These are phyloP conservation scores for Dactylonectria macrodidyma DNA, from an alignment of 2,329 filamentous ascomycete species.

Conservation along the genomic window DNA sequence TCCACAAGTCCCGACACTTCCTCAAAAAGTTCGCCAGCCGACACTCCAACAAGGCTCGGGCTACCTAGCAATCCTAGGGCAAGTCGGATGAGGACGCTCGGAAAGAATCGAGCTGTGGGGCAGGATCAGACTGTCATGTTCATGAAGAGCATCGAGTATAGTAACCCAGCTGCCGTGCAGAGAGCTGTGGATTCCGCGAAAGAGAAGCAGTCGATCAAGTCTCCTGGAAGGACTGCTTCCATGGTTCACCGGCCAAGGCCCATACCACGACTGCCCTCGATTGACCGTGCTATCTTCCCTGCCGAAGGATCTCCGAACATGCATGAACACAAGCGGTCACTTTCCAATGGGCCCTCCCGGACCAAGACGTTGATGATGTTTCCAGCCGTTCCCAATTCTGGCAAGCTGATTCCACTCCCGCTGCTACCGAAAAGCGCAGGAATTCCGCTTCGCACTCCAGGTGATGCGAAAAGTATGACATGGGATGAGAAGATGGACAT, in stretches of 20 bases:
- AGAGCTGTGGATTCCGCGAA: conserved; percentile 62
- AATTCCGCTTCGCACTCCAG: conserved; percentile 58
- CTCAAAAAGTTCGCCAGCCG: conserved; percentile 55
- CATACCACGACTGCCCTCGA: conserved; percentile 64
- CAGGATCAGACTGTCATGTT: conserved; percentile 68
- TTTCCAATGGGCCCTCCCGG: conserved; percentile 64
- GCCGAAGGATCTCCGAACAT: conserved; percentile 56
- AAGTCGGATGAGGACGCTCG: conserved; percentile 50
- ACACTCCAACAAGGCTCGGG: conserved; percentile 62
- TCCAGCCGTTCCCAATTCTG: conserved; percentile 58
- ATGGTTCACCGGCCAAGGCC: conserved; percentile 70
- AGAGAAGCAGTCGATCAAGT: conserved; percentile 48
- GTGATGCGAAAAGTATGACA: conserved; percentile 71
- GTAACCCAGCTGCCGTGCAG: conserved; percentile 65
- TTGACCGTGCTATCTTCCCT: conserved; percentile 64
- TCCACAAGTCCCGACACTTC: not conserved
- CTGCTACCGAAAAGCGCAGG: conserved; percentile 61
- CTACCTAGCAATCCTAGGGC: conserved; percentile 65
- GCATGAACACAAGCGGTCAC: conserved; percentile 62
- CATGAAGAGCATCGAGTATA: conserved; percentile 69
- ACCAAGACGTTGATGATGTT: conserved; percentile 61
- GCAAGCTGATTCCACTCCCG: conserved; percentile 67
- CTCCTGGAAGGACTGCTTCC: conserved; percentile 27
- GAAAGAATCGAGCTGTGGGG: conserved; percentile 45
- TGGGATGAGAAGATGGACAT: conserved; percentile 71